These are phyloP conservation scores for Backusella sp. DNA, from an alignment of 192 early-diverging fungal species.

Conservation along the genomic window DNA sequence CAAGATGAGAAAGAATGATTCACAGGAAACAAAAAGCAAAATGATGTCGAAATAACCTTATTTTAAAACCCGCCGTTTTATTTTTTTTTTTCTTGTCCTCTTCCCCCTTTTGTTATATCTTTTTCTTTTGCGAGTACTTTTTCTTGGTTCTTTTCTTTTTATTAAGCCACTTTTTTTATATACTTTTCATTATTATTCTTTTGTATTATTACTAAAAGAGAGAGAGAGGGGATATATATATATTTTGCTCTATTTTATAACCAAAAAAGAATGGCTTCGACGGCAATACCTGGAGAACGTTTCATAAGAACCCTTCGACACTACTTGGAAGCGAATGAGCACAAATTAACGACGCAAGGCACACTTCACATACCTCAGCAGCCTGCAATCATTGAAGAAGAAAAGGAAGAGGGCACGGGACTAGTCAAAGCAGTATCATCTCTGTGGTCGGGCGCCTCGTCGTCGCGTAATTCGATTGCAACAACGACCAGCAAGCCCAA, in stretches of 20 bases:
- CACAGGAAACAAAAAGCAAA: not conserved
- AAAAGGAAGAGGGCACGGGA: not conserved
- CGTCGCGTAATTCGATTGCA: not conserved
- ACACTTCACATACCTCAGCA: not conserved
- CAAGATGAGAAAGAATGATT: no score
- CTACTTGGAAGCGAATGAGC: slow-evolving; percentile 51
- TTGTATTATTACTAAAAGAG: not conserved
- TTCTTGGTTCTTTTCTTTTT: not conserved
- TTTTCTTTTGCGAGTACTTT: not conserved
- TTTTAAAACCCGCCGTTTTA: not conserved
- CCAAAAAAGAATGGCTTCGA: slow-evolving; percentile 1
- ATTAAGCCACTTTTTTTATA: not conserved
- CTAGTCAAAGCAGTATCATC: slow-evolving; percentile 13
- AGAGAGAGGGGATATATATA: not conserved
- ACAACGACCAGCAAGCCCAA: not conserved
- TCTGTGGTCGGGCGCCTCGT: slow-evolving; percentile 6
- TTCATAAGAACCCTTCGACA: slow-evolving; percentile 56
- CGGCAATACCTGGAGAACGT: slow-evolving; percentile 44
- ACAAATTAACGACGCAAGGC: slow-evolving; percentile 28
- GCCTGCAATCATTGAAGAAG: not conserved
- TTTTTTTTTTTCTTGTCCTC: not conserved
- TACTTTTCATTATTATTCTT: not conserved
- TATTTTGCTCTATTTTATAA: not conserved
- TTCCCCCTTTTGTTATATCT: not conserved
- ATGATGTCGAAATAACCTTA: not conserved